These are phyloP conservation scores for Adenanthera pavonina DNA, from an alignment of 306 rosid species.

Conservation along the genomic window DNA sequence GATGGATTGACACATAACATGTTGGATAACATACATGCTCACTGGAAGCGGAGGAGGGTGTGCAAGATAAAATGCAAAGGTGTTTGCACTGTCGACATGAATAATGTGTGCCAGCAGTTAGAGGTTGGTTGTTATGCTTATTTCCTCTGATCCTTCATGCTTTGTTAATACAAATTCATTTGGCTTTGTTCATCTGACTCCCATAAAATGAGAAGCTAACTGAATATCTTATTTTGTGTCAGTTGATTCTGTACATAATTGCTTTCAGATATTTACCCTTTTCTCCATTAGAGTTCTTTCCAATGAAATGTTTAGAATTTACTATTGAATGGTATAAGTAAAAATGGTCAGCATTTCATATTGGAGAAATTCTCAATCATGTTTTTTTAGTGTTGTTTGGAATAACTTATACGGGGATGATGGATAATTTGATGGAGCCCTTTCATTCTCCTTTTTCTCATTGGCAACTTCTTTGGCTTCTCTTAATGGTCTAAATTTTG, in stretches of 20 bases:
- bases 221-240: not conserved
- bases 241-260: slow-evolving; percentile 12
- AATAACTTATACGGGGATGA: not conserved
- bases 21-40: slow-evolving; percentile 99
- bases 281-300: not conserved
- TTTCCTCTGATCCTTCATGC: slow-evolving; percentile 1
- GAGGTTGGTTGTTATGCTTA: slow-evolving; percentile 64
- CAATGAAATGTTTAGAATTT: not conserved
- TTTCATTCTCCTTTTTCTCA: not conserved
- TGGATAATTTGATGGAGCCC: not conserved
- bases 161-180: slow-evolving; percentile 22
- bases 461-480: slow-evolving; percentile 31
- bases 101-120: slow-evolving; percentile 76
- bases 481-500: not conserved
- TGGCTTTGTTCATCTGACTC: not conserved
- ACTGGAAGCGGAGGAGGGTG: slow-evolving; percentile 65
- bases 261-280: not conserved
- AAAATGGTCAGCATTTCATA: not conserved
- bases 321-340: not conserved
- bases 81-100: slow-evolving; percentile 84
- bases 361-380: slow-evolving; percentile 8
- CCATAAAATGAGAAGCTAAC: not conserved
- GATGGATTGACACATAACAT: slow-evolving; percentile 98
- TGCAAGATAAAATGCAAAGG: slow-evolving; percentile 94
- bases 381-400: not conserved